phyloP scores from a whole-genome alignment of 2,329 filamentous ascomycete genomes.

The Leptographium lundbergii region DNA sequence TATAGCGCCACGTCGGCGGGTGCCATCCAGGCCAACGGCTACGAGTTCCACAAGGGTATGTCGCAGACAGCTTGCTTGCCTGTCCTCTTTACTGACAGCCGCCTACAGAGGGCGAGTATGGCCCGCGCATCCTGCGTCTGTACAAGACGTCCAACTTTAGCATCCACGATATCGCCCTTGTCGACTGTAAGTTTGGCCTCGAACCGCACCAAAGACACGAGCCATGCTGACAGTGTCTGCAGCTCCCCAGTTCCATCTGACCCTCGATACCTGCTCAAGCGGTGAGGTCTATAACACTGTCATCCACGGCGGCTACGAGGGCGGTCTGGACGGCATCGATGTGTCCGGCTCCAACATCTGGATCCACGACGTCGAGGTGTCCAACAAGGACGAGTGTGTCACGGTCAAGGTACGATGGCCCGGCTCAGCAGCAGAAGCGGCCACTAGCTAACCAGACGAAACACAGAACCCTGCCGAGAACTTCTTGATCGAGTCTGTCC shows the following conservation, averaged over 20 bases:
- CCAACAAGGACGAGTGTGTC: constrained; percentile 45
- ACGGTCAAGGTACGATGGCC: constrained; percentile 7
- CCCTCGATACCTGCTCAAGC: constrained; percentile 23
- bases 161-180: constrained; percentile 34
- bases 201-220: background rate
- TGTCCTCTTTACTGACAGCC: background rate
- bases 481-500: constrained; percentile 45
- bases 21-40: constrained; percentile 37
- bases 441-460: background rate
- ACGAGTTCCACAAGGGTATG: constrained; percentile 26
- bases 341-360: constrained; percentile 41
- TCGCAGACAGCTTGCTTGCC: background rate
- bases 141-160: constrained; percentile 31
- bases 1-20: constrained; percentile 29
- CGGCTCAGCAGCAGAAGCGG: background rate
- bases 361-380: constrained; percentile 47
- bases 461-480: constrained; percentile 33
- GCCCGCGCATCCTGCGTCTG: constrained; percentile 31
- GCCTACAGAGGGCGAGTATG: constrained; percentile 15
- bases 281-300: constrained; percentile 42
- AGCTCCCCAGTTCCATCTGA: constrained; percentile 14
- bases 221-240: background rate
- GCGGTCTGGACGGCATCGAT: constrained; percentile 43
- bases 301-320: constrained; percentile 35
- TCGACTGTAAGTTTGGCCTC: constrained; percentile 22